Percentiles rank a stretch among this genome's conserved stretches.
Evolutionary conservation across 305 asterid species (phyloP).

Genomic region (Stenogyne calaminthoides): DNA sequence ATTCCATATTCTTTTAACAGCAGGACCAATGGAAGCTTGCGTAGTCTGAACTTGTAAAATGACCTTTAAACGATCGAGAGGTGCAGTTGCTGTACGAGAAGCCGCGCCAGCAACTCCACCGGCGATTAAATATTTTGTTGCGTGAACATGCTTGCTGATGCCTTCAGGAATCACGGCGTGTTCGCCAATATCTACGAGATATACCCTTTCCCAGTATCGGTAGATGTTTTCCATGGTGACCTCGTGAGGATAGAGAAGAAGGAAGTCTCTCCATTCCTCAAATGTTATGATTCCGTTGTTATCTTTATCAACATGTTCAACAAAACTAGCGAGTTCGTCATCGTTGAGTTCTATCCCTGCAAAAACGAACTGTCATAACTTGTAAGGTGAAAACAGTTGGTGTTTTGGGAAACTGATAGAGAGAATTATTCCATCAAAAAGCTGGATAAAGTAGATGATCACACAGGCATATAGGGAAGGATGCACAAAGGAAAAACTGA

Average conservation of each 20-base stretch:
- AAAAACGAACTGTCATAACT: slow-evolving; percentile 70
- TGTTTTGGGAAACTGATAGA: slow-evolving; percentile 20
- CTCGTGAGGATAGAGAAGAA: slow-evolving; percentile 93
- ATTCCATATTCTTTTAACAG: slow-evolving; percentile 63
- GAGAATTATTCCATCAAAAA: slow-evolving; percentile 9
- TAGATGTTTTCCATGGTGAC: slow-evolving; percentile 93
- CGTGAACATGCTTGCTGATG: slow-evolving; percentile 85
- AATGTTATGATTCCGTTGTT: slow-evolving; percentile 94
- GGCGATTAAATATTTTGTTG: slow-evolving; percentile 80
- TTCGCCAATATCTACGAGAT: slow-evolving; percentile 93
- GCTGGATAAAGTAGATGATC: slow-evolving; percentile 9
- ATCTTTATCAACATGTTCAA: slow-evolving; percentile 94
- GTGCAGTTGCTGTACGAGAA: slow-evolving; percentile 96
- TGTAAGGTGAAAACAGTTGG: slow-evolving; percentile 55
- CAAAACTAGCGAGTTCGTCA: slow-evolving; percentile 94
- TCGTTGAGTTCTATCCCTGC: slow-evolving; percentile 94
- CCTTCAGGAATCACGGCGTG: slow-evolving; percentile 95
- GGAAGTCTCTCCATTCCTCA: slow-evolving; percentile 98
- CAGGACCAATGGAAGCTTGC: slow-evolving; percentile 63
- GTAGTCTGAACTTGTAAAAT: slow-evolving; percentile 86
- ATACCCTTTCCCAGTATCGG: slow-evolving; percentile 87
- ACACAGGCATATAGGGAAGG: neutral
- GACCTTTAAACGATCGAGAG: slow-evolving; percentile 95
- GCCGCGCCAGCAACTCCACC: slow-evolving; percentile 99
- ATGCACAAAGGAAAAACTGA: neutral